Evolutionary conservation across 108 stramenopile genomes (phyloP), one percentile per base, ranked within the genome.

Genomic region (Asterionellopsis glacialis): DNA sequence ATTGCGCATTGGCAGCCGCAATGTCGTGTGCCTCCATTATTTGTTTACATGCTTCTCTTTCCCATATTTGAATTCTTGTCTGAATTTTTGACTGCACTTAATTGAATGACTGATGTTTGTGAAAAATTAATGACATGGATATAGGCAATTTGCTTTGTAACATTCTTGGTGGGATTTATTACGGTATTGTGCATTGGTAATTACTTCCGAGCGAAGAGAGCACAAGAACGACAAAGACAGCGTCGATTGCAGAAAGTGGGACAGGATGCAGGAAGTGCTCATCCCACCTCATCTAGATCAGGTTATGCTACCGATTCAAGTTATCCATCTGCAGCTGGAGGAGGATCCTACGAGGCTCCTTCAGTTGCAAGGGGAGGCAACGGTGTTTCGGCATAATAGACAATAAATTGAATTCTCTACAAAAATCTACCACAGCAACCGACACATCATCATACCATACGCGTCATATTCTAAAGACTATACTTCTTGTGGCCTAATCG

Each of bases 121-220:
- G n/a, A n/a, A n/a, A n/a, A n/a, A n/a, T n/a, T n/a, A n/a, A n/a
- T n/a, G n/a, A n/a, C n/a, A 57, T 2, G 14, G 6, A 14, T 4
- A 49, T 41, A 84, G 90, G 90, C 87, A 15, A 69, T 88, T 56
- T 80, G 83, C 50, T 93, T 93, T 69, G 83, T 85, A 11, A 75
- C 78, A 27, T 90, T 93, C 69, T 76, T 93, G 33, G 84, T 90
- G 28, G 91, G 91, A 14, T 93, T 93, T 72, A 88, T 93, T 57
- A 84, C 88, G 19, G 88, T 93, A 0, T 73, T 93, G 9, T 93
- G 91, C 57, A 86, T 93, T 48, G 91, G 91, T 19, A 93, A 93
- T 60, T 93, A 90, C 63, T 90, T 85, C 68, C 79, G 91, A 28
- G 91, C 91, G 0, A 93, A 93, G 55, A 76, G 91, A 45, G 91